Evolutionary conservation across 306 rosid species (phyloP).

Genomic region (Pachyrhizus erosus): DNA sequence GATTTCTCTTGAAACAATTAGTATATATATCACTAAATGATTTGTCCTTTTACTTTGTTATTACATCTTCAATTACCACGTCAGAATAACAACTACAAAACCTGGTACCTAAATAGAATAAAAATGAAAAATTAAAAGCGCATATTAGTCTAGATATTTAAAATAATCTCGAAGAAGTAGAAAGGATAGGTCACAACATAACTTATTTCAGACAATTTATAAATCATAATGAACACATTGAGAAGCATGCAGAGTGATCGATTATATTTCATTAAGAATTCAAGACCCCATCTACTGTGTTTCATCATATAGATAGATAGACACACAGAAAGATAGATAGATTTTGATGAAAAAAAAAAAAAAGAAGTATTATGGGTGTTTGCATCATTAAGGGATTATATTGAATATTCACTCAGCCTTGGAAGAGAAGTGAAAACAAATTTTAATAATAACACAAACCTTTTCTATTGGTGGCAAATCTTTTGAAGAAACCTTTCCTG

Average conservation of each 20-base stretch:
- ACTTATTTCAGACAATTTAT: neutral
- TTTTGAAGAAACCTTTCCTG: slow-evolving; percentile 66
- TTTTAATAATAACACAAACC: slow-evolving; percentile 48
- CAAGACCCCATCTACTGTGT: neutral
- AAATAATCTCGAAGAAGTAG: neutral
- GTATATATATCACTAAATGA: neutral
- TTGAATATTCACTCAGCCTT: neutral
- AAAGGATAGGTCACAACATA: neutral
- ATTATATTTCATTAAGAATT: neutral
- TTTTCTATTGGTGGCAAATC: slow-evolving; percentile 72
- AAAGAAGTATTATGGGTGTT: neutral
- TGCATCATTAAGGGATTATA: neutral
- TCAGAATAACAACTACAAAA: no score
- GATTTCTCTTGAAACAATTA: neutral
- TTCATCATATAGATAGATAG: neutral
- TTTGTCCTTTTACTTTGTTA: neutral
- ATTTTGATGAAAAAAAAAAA: slow-evolving; percentile 11
- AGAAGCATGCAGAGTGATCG: neutral
- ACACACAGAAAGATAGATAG: neutral
- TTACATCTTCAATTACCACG: neutral
- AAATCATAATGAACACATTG: neutral
- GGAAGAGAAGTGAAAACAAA: neutral
- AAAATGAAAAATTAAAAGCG: neutral
- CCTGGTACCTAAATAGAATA: no score
- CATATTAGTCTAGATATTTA: neutral